Evolutionary conservation across 768 basidiomycete genomes (phyloP), one percentile per base, ranked within the genome.

Genomic region (Boletus huronensis): DNA sequence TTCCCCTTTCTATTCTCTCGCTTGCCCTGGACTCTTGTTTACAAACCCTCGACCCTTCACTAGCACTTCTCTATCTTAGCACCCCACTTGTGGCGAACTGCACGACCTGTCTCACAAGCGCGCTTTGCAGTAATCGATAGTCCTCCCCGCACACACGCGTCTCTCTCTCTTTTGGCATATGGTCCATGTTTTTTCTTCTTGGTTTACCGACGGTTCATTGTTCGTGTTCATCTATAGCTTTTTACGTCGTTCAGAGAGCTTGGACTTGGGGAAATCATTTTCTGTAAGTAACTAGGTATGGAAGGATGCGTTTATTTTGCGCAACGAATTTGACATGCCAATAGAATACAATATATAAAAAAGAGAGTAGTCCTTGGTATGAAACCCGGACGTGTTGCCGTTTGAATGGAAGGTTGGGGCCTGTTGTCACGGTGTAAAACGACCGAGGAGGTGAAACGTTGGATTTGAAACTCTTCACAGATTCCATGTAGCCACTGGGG

Each of bases 61-160:
- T n/a, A n/a, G n/a, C n/a, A n/a, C 35, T 21, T n/a, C 34, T 29
- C 32, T 55, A 63, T 42, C 61, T 55, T 59, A 60, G 51, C 26
- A 48, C 47, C 7, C 31, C 39, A 42, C 23, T 41, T 28, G 48
- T 35, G 34, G 25, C 16, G 43, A 51, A 44, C 48, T 23, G 16
- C 5, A 13, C 26, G 6, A 23, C 50, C 17, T 32, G 13, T 26
- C 21, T 29, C 25, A 21, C 32, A 25, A 17, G 23, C 19, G 16
- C 35, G 25, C 6, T 29, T 26, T 29, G 21, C 28, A 35, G 48
- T 49, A 28, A 49, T 41, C 32, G 1, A 35, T 34, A 6, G 21
- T 13, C 7, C 34, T 8, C 19, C 19, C 1, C 29, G 1, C 14
- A 21, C 8, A 16, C 7, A 44, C 3, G 3, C n/a, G 11, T 6